Conservation (phyloP, 2,329 filamentous ascomycete species). For the Amauroascus verrucosus region DNA sequence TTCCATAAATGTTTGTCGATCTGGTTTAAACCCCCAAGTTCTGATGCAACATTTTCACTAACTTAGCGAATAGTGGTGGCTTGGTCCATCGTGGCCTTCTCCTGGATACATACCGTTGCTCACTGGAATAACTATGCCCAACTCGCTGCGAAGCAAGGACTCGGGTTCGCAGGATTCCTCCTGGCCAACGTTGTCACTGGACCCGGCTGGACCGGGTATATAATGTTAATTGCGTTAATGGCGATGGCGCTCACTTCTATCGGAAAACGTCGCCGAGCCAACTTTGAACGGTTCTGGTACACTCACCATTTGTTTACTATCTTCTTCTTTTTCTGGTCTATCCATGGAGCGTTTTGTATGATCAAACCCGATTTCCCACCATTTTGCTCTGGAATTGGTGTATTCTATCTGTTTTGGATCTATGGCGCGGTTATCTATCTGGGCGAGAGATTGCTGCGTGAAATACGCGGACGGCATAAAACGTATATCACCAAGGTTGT, state of each 20-base stretch:
- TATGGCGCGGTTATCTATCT: slow-evolving; percentile 73
- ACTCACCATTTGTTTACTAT: slow-evolving; percentile 79
- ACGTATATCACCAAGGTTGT: slow-evolving; percentile 83
- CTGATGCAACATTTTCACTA: slow-evolving; percentile 7
- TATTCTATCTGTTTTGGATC: slow-evolving; percentile 88
- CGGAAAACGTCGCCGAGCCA: slow-evolving; percentile 66
- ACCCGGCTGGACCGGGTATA: slow-evolving; percentile 75
- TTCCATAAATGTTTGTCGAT: slow-evolving; percentile 57
- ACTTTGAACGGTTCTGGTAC: slow-evolving; percentile 87
- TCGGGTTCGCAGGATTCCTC: slow-evolving; percentile 69
- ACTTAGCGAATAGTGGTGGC: slow-evolving; percentile 46
- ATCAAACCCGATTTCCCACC: slow-evolving; percentile 74
- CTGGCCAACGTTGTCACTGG: slow-evolving; percentile 68
- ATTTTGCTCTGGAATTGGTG: slow-evolving; percentile 58
- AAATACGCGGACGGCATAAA: slow-evolving; percentile 69
- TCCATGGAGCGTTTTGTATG: slow-evolving; percentile 84
- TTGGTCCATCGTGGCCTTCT: slow-evolving; percentile 83
- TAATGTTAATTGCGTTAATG: slow-evolving; percentile 71
- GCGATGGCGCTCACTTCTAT: slow-evolving; percentile 68
- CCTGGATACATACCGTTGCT: slow-evolving; percentile 74
- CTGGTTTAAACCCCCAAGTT: neutral
- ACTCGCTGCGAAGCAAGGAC: slow-evolving; percentile 61
- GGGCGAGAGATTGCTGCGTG: slow-evolving; percentile 65
- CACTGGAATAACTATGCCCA: slow-evolving; percentile 82
- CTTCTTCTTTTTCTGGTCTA: slow-evolving; percentile 86